Evolutionary conservation across 2,329 filamentous ascomycete genomes (phyloP).

Genomic region (Claviceps capensis): DNA sequence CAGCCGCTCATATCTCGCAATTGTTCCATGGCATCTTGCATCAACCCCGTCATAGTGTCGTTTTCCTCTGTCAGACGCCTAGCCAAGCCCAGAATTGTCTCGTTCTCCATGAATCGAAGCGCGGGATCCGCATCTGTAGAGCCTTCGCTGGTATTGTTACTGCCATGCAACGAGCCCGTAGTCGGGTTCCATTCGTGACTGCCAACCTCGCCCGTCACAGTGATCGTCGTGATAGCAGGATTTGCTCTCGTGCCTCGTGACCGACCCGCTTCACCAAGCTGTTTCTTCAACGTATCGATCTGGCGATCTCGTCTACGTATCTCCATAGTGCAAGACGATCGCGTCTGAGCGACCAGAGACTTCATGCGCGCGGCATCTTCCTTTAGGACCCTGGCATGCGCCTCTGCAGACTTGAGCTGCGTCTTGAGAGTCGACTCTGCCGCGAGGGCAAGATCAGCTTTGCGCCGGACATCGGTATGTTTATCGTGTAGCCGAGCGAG

Average conservation of each 20-base stretch:
- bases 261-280: slow-evolving; percentile 58
- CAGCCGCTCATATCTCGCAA: slow-evolving; percentile 57
- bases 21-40: slow-evolving; percentile 56
- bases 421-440: slow-evolving; percentile 56
- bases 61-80: slow-evolving; percentile 85
- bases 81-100: slow-evolving; percentile 76
- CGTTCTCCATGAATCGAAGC: slow-evolving; percentile 75
- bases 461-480: slow-evolving; percentile 39
- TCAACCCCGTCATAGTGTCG: slow-evolving; percentile 60
- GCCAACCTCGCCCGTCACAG: slow-evolving; percentile 39
- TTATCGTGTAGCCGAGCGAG: slow-evolving; percentile 45
- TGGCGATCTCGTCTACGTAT: slow-evolving; percentile 81
- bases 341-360: slow-evolving; percentile 65
- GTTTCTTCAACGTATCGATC: slow-evolving; percentile 77
- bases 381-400: slow-evolving; percentile 60
- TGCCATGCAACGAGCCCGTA: not conserved
- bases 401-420: slow-evolving; percentile 61
- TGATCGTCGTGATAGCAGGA: slow-evolving; percentile 42
- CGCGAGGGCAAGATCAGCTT: slow-evolving; percentile 46
- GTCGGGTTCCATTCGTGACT: slow-evolving; percentile 28
- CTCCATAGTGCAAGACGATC: slow-evolving; percentile 79
- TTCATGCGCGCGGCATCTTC: slow-evolving; percentile 75
- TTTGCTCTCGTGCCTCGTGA: slow-evolving; percentile 43
- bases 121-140: slow-evolving; percentile 41
- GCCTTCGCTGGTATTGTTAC: slow-evolving; percentile 6